These are phyloP conservation scores for Thermomucor indicae-seudaticae DNA, from an alignment of 371 early-diverging fungal species.

Conservation along the genomic window DNA sequence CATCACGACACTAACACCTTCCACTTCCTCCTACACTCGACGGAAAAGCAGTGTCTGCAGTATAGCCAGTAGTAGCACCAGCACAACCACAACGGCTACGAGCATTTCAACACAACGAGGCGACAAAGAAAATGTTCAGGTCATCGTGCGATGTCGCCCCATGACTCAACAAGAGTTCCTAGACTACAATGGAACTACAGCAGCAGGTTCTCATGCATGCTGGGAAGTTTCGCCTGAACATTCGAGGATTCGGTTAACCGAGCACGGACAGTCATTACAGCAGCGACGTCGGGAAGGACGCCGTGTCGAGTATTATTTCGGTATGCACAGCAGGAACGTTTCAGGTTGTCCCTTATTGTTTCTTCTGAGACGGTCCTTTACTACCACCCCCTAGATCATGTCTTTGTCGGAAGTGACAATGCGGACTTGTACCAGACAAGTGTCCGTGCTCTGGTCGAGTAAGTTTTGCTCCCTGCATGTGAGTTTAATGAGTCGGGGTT, in stretches of 20 bases:
- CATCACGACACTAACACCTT: slow-evolving; percentile 12
- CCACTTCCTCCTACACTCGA: slow-evolving; percentile 2
- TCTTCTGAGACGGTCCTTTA: neutral
- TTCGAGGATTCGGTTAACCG: slow-evolving; percentile 6
- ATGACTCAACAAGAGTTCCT: slow-evolving; percentile 12
- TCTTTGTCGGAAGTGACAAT: slow-evolving; percentile 11
- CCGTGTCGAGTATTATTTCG: slow-evolving; percentile 8
- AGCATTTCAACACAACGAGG: neutral
- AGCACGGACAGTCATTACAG: slow-evolving; percentile 2
- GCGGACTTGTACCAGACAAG: slow-evolving; percentile 6
- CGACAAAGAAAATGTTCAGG: slow-evolving; percentile 29
- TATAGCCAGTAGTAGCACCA: slow-evolving; percentile 1
- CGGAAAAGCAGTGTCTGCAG: slow-evolving; percentile 5
- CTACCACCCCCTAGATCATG: slow-evolving; percentile 3
- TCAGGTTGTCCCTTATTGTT: neutral
- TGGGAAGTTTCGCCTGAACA: slow-evolving; percentile 2
- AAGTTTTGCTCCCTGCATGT: slow-evolving; percentile 2
- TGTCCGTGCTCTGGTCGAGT: slow-evolving; percentile 22
- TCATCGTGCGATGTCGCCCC: slow-evolving; percentile 39
- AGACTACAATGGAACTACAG: too few relatives aligned
- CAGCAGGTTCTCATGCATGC: slow-evolving; percentile 1
- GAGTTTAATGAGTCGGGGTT: neutral
- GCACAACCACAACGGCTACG: neutral
- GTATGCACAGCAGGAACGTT: neutral
- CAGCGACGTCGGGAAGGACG: slow-evolving; percentile 8